Evolutionary conservation across 192 early-diverging fungal species (phyloP), one percentile per base, ranked within the genome.

Genomic region (Coemansia sp.): DNA sequence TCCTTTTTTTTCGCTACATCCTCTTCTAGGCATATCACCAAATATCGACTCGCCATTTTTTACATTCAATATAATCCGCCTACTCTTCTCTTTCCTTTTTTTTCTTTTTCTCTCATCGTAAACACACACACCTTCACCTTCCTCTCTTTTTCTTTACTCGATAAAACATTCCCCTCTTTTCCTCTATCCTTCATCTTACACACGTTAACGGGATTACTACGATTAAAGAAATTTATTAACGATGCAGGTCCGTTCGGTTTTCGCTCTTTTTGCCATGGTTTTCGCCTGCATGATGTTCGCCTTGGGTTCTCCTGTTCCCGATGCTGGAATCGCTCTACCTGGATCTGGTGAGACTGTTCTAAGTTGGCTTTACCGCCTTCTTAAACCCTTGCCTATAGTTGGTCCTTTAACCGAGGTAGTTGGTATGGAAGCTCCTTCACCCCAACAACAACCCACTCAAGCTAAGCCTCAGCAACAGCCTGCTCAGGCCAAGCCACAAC

Each of bases 321-420:
- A 82, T 2, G 61, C 63, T 3, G 79, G 79, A n/a, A 59, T 82
- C 55, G 70, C 79, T 12, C 58, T 82, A 34, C 79, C 79, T 0
- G 74, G 74, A 1, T 67, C 67, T 1, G 79, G 74, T 4, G 79
- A 82, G 22, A 62, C 67, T 0, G 62, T 65, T 20, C 47, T 73
- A 13, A 64, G 74, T 47, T 82, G 71, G 67, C 67, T 82, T 3
- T 53, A 73, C 37, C 79, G 79, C n/a, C 68, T 82, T 45, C 30
- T 82, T 3, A 62, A 55, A 38, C 74, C 74, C 29, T 24, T 82
- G 11, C 79, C 79, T 0, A 3, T 82, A 3, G 58, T 82, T 27
- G 79, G 79, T 0, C 74, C 74, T 16, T 38, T 82, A 4, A 70
- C 70, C 13, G 49, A 73, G 24, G 67, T 64, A 2, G 41, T 82